Evolutionary conservation across 2,329 filamentous ascomycete species (phyloP).

Genomic region (Botrytis porri): DNA sequence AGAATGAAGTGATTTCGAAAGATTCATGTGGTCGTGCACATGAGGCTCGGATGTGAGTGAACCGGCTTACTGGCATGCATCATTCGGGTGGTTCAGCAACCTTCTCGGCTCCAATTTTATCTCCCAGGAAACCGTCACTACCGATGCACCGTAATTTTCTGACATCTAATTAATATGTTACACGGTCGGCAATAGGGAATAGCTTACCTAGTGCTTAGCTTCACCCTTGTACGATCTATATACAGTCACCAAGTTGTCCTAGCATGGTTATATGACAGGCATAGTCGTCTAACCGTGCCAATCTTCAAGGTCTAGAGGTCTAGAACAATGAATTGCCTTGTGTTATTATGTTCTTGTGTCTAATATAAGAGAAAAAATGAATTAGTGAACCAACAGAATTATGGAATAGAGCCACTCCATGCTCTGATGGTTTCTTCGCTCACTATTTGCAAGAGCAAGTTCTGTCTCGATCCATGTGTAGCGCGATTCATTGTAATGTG

Average conservation of each 20-base stretch:
- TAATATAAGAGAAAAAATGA: not conserved
- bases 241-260: not conserved
- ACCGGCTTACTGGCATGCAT: not conserved
- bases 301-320: not conserved
- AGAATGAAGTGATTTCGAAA: not conserved
- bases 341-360: not conserved
- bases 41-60: not conserved
- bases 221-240: not conserved
- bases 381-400: too few species aligned
- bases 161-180: not conserved
- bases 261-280: not conserved
- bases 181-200: not conserved
- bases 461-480: too few species aligned
- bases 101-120: not conserved
- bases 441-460: too few species aligned
- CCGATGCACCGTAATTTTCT: not conserved
- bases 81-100: not conserved
- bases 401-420: too few species aligned
- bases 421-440: accelerated
- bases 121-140: not conserved
- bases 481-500: not conserved
- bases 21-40: not conserved
- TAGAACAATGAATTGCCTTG: not conserved
- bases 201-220: not conserved
- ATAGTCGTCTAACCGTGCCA: not conserved